Percentiles rank a stretch among this genome's conserved stretches.
phyloP scores from a whole-genome alignment of 768 basidiomycete species.

The Pulveroboletus sp. region DNA sequence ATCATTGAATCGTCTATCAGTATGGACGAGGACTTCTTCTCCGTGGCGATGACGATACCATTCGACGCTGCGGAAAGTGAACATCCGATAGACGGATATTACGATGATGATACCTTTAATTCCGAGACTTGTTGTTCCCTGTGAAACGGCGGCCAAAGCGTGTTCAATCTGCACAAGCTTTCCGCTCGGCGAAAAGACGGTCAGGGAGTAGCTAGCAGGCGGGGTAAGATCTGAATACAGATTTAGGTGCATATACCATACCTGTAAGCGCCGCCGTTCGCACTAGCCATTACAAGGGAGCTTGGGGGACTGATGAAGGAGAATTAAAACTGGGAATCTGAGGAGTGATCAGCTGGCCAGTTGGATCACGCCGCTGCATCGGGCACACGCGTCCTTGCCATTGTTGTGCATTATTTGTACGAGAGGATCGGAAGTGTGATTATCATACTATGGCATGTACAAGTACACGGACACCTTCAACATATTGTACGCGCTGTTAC shows the following conservation, averaged over 20 bases:
- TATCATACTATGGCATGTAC: not conserved
- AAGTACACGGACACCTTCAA: not conserved
- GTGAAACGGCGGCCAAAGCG: slow-evolving; percentile 92
- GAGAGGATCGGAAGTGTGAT: slow-evolving; percentile 21
- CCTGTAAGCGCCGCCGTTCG: slow-evolving; percentile 82
- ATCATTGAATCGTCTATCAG: slow-evolving; percentile 97
- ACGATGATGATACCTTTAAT: slow-evolving; percentile 76
- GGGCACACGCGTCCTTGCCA: slow-evolving; percentile 24
- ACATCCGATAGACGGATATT: slow-evolving; percentile 22
- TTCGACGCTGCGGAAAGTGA: slow-evolving; percentile 72
- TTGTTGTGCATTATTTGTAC: slow-evolving; percentile 22
- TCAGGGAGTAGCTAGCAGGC: slow-evolving; percentile 84
- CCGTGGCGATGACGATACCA: slow-evolving; percentile 98
- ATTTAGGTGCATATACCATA: slow-evolving; percentile 23
- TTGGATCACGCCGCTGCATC: slow-evolving; percentile 19
- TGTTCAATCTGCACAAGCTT: slow-evolving; percentile 99
- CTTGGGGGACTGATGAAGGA: slow-evolving; percentile 9
- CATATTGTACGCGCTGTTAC: not conserved
- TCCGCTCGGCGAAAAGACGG: slow-evolving; percentile 98
- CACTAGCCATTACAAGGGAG: slow-evolving; percentile 60
- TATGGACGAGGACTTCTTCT: slow-evolving; percentile 98
- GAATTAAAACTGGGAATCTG: slow-evolving; percentile 21
- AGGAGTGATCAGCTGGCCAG: slow-evolving; percentile 14
- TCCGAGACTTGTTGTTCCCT: slow-evolving; percentile 94
- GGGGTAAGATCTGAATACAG: slow-evolving; percentile 18